Evolutionary conservation across 257 asterid genomes (phyloP), one percentile per base, ranked within the genome.

Genomic region (Hygrophila difformis): DNA sequence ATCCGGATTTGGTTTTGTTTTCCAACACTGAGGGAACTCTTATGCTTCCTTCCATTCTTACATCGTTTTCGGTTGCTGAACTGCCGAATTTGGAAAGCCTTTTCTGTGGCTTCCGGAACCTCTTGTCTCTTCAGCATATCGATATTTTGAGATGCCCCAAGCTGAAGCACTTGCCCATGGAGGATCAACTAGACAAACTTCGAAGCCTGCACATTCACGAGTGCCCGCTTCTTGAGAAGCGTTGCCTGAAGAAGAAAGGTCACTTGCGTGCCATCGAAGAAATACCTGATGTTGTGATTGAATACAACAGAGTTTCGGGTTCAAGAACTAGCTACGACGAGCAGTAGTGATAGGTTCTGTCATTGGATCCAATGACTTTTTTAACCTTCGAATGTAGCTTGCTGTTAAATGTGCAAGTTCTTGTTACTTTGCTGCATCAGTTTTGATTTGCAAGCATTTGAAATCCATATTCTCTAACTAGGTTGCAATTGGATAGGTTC

Each of bases 1-100:
- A 45, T 48, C 44, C 39, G 9, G 33, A 48, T 23, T 37, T 55
- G 39, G 47, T 40, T 39, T 62, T 62, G 13, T 55, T 62, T 42
- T 24, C 44, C 13, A 21, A 33, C 8, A 1, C 34, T 19, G 34
- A 36, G 15, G 45, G 33, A 5, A 12, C 14, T 2, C 7, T 33
- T 14, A 18, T 61, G 44, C 61, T 61, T 39, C 67, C 59, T 28
- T 33, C 61, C 18, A 36, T 35, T 28, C 20, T 53, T 10, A 14
- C 22, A 12, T 18, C 48, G n/a, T 43, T 43, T 19, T 43, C 31
- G 48, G 33, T 20, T 3, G 48, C 48, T 43, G 48, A 43, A 43
- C 18, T 47, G n/a, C 53, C 41, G 3, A 48, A 18, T 17, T 34
- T 48, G 41, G 20, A 13, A 6, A 48, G 28, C n/a, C 29, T 45